phyloP scores from a whole-genome alignment of 2,329 filamentous ascomycete genomes.

The Rutstroemia sp. region DNA sequence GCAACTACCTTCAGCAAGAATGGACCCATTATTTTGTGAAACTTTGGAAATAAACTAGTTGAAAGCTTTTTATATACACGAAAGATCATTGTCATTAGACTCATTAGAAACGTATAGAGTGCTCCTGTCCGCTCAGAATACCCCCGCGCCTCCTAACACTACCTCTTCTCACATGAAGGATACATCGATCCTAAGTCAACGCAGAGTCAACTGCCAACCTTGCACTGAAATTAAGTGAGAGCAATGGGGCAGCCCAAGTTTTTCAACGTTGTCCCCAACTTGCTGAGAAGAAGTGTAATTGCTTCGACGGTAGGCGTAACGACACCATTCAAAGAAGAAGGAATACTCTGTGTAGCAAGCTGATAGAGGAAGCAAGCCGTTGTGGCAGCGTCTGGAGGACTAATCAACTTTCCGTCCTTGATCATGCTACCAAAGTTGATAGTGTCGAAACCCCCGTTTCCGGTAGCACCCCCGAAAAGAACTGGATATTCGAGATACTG shows the following conservation, averaged over 20 bases:
- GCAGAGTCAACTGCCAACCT: accelerated
- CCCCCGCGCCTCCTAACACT: neutral
- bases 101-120: too few species aligned
- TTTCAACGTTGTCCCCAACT: neutral
- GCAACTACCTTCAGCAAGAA: too few species aligned
- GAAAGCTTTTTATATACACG: too few species aligned
- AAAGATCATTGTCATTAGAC: too few species aligned
- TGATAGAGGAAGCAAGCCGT: neutral
- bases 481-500: neutral
- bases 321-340: neutral
- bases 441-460: neutral
- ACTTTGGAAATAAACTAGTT: too few species aligned
- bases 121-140: too few species aligned
- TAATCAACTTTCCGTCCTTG: neutral
- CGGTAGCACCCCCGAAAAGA: neutral
- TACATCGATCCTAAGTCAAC: too few species aligned
- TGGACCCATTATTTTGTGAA: too few species aligned
- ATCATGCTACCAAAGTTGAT: neutral
- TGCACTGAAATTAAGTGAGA: neutral
- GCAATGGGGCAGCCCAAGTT: conserved; percentile 1
- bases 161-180: too few species aligned
- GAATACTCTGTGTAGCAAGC: neutral
- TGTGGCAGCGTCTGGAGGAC: neutral
- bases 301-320: neutral
- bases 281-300: neutral